These are phyloP conservation scores for Leucocoprinus birnbaumii DNA, from an alignment of 768 basidiomycete species.

Conservation along the genomic window DNA sequence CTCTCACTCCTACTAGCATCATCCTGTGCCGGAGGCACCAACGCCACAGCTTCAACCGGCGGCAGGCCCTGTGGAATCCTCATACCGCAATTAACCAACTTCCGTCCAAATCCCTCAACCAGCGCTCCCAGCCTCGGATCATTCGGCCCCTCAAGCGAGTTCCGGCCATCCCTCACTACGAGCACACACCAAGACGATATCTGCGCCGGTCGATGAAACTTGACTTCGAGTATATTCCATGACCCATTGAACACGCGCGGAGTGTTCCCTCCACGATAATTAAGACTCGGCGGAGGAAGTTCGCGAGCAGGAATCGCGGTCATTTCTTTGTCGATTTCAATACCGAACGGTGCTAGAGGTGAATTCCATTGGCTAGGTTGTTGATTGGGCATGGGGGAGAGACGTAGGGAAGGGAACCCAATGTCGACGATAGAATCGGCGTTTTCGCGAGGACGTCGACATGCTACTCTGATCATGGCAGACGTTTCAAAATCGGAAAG, in stretches of 20 bases:
- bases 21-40: constrained; percentile 21
- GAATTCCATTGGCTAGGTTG: constrained; percentile 10
- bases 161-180: constrained; percentile 46
- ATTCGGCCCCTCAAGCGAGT: constrained; percentile 32
- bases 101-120: constrained; percentile 49
- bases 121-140: constrained; percentile 42
- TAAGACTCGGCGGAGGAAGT: constrained; percentile 54
- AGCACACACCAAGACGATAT: constrained; percentile 66
- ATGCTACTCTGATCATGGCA: constrained; percentile 63
- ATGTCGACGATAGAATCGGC: constrained; percentile 51
- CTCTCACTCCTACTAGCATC: constrained; percentile 37
- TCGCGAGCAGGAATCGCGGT: constrained; percentile 61
- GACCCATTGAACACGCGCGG: constrained; percentile 53
- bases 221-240: constrained; percentile 77
- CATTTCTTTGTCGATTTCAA: constrained; percentile 58
- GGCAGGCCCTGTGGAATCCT: constrained; percentile 34
- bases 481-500: constrained; percentile 56
- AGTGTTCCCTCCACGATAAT: constrained; percentile 46
- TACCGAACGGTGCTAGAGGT: constrained; percentile 52
- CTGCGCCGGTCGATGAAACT: constrained; percentile 55
- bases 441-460: constrained; percentile 56
- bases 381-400: constrained; percentile 26
- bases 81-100: constrained; percentile 63
- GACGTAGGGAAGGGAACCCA: constrained; percentile 54
- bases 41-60: constrained; percentile 32